Evolutionary conservation across 1,284 basidiomycete genomes (phyloP), one percentile per base, ranked within the genome.

Genomic region (Leccinum solheimii): DNA sequence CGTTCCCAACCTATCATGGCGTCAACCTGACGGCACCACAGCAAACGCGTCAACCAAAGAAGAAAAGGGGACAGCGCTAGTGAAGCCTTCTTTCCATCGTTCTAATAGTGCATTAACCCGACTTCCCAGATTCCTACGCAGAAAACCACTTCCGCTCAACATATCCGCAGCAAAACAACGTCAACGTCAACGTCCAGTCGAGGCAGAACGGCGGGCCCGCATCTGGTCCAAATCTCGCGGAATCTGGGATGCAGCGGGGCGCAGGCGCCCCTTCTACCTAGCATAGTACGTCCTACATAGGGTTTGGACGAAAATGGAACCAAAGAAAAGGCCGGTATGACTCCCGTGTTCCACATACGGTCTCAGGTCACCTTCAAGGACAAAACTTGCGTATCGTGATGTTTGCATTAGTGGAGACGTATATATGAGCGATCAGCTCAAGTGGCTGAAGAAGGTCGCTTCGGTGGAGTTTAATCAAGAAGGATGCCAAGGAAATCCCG

Each of bases 351-450:
- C 92, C 90, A 92, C 67, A 83, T 92, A 67, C 86, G 88, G 70
- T 94, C 92, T 19, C 87, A 92, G 72, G 87, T 94, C 58, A 87
- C 88, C 27, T 98, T 93, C 87, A 94, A 94, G 80, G 92, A 97
- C 82, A 95, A 92, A 80, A 83, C 86, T 10, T 88, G 26, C 91
- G 52, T 97, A 88, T 82, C 86, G 90, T 64, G 85, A 88, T 50
- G 89, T 98, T 67, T 81, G 86, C 54, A 94, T 98, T 43, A 82
- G 84, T 3, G 97, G 97, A 51, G 90, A 91, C 48, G 87, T 94
- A 59, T 97, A 91, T 70, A 80, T 94, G 69, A 90, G 91, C 69
- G 88, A 94, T 74, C 91, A 92, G 69, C 84, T 95, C 69, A 95
- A 95, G 78, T 83, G 84, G 27, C 84, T 95, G 66, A 84, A 95